Conservation (phyloP, 306 rosid species). For the Acacia acuminata region DNA sequence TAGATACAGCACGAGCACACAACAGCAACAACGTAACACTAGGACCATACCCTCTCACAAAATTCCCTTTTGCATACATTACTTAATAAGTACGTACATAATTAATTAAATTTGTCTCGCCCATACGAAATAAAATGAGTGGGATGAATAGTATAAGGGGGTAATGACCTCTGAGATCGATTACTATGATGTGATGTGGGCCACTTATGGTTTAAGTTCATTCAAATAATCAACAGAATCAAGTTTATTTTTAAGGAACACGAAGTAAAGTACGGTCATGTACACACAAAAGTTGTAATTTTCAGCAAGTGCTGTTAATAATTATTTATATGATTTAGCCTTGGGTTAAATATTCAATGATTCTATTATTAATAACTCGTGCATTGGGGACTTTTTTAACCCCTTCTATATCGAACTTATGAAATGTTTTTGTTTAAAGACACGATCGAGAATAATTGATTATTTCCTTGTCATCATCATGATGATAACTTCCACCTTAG, state of each 20-base stretch:
- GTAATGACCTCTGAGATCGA: background rate
- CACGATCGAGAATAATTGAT: conserved; percentile 19
- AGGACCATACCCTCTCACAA: conserved; percentile 42
- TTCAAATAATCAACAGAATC: conserved; percentile 33
- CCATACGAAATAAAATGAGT: conserved; percentile 27
- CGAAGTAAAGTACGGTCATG: background rate
- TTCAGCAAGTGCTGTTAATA: background rate
- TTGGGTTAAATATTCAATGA: conserved; percentile 29
- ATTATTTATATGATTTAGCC: background rate
- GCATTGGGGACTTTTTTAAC: conserved; percentile 10
- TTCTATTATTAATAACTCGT: conserved; percentile 5
- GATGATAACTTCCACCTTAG: conserved; percentile 28
- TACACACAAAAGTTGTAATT: background rate
- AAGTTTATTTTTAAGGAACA: background rate
- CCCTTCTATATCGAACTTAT: background rate
- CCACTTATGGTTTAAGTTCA: conserved; percentile 35
- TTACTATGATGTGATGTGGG: conserved; percentile 50
- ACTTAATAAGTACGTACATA: background rate
- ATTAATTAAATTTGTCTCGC: conserved; percentile 25
- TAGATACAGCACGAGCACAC: conserved; percentile 21
- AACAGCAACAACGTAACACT: background rate
- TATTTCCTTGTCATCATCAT: conserved; percentile 38
- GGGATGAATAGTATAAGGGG: conserved; percentile 3
- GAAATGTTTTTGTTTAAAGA: conserved; percentile 17
- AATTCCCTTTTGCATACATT: conserved; percentile 16